Conservation (phyloP, 2,329 filamentous ascomycete genomes). For the Trichoderma atrobrunneum region DNA sequence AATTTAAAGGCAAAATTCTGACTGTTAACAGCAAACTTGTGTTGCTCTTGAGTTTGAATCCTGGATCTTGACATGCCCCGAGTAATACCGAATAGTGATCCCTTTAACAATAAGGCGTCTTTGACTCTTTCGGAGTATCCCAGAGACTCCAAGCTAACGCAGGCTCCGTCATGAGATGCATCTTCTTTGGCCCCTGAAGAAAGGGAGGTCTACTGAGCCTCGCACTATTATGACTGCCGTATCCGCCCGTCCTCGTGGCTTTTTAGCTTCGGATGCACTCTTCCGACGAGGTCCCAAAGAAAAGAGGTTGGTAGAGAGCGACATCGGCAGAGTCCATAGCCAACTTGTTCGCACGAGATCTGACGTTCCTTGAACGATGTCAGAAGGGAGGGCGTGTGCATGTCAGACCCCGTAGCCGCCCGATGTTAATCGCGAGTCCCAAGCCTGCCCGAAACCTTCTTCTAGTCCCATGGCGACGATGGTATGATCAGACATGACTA, state of each 20-base stretch:
- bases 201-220: background rate
- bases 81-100: background rate
- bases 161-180: background rate
- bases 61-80: background rate
- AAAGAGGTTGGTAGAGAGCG: background rate
- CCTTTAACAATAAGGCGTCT: background rate
- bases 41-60: background rate
- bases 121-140: background rate
- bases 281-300: background rate
- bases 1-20: background rate
- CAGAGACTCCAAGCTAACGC: background rate
- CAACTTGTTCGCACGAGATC: background rate
- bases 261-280: background rate
- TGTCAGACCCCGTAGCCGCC: background rate
- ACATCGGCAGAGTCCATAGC: background rate
- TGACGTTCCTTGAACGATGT: background rate
- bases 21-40: background rate
- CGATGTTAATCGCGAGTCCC: background rate
- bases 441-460: background rate
- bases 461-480: background rate
- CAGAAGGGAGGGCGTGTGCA: background rate
- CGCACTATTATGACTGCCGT: background rate
- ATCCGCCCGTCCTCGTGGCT: background rate
- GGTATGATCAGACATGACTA: rapidly evolving
- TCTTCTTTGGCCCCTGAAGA: background rate